Conservation (phyloP, 805 yeast genomes). For the Ogataea sp. region DNA sequence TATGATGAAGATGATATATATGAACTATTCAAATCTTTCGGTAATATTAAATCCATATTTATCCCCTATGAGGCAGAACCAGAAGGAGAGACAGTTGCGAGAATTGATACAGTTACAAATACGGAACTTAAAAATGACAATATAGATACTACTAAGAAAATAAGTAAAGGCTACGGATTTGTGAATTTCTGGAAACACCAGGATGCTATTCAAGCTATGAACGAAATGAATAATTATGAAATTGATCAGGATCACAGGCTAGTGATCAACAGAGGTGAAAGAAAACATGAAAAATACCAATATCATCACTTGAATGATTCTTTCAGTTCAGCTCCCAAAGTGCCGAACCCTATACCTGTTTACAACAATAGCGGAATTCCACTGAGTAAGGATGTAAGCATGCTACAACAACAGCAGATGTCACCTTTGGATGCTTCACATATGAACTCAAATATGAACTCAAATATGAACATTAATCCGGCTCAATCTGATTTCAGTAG, state of each 20-base stretch:
- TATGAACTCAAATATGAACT: too few relatives aligned
- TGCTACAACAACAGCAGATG: too few relatives aligned
- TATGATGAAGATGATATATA: slow-evolving; percentile 30
- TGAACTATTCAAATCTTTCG: slow-evolving; percentile 35
- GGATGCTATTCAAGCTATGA: slow-evolving; percentile 41
- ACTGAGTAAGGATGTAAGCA: too few relatives aligned
- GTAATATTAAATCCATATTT: slow-evolving; percentile 41
- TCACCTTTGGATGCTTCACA: too few relatives aligned
- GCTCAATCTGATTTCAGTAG: too few relatives aligned
- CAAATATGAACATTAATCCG: too few relatives aligned
- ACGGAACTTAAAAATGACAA: too few relatives aligned
- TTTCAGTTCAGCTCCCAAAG: too few relatives aligned
- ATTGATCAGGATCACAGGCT: slow-evolving; percentile 22
- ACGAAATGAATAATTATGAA: slow-evolving; percentile 36
- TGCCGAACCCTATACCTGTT: too few relatives aligned
- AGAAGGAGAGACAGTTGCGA: slow-evolving; percentile 3
- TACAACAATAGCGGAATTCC: too few relatives aligned
- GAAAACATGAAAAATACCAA: slow-evolving; percentile 23
- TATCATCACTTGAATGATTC: slow-evolving; percentile 14
- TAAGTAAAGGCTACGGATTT: slow-evolving; percentile 42
- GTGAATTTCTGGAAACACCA: slow-evolving; percentile 41
- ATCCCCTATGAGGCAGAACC: slow-evolving; percentile 37
- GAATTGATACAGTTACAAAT: neutral
- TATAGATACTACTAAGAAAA: slow-evolving; percentile 1
- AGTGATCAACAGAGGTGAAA: slow-evolving; percentile 38